Evolutionary conservation across 1,284 basidiomycete species (phyloP).

Genomic region (Cystobasidium sp.): DNA sequence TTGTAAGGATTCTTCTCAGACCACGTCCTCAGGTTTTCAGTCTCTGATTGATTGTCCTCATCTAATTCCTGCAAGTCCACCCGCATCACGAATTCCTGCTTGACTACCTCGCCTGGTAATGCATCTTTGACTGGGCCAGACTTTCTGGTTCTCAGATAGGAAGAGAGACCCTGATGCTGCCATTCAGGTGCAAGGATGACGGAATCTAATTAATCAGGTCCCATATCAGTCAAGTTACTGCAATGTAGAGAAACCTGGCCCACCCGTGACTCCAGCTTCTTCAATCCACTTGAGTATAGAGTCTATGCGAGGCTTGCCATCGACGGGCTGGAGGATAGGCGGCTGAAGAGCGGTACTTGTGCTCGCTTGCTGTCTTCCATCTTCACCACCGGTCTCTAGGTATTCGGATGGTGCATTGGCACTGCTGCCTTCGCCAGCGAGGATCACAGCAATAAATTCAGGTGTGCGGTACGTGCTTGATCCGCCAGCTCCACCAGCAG

Average conservation of each 20-base stretch:
- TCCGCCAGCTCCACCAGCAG: constrained; percentile 24
- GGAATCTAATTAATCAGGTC: constrained; percentile 66
- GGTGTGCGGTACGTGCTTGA: constrained; percentile 34
- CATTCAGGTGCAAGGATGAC: constrained; percentile 71
- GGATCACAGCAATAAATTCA: constrained; percentile 40
- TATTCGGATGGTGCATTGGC: constrained; percentile 21
- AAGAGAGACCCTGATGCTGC: constrained; percentile 47
- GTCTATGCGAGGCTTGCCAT: constrained; percentile 83
- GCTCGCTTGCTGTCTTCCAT: constrained; percentile 19
- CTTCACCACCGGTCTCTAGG: constrained; percentile 16
- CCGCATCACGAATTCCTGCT: constrained; percentile 49
- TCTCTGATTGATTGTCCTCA: constrained; percentile 43
- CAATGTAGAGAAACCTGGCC: constrained; percentile 3
- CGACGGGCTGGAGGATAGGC: constrained; percentile 84
- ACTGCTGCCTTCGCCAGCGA: constrained; percentile 40
- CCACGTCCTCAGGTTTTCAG: constrained; percentile 46
- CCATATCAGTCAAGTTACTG: neutral
- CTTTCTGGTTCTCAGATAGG: constrained; percentile 49
- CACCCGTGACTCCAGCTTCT: constrained; percentile 80
- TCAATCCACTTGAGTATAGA: constrained; percentile 84
- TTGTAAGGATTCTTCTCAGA: constrained; percentile 50
- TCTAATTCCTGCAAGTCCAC: constrained; percentile 47
- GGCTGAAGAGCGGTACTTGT: constrained; percentile 53
- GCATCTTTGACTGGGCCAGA: constrained; percentile 33
- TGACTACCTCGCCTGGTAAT: constrained; percentile 39